Percentiles rank a stretch among this genome's conserved stretches.
Evolutionary conservation across 2,329 filamentous ascomycete genomes (phyloP).

Genomic region (Arthrobotrys sinensis): DNA sequence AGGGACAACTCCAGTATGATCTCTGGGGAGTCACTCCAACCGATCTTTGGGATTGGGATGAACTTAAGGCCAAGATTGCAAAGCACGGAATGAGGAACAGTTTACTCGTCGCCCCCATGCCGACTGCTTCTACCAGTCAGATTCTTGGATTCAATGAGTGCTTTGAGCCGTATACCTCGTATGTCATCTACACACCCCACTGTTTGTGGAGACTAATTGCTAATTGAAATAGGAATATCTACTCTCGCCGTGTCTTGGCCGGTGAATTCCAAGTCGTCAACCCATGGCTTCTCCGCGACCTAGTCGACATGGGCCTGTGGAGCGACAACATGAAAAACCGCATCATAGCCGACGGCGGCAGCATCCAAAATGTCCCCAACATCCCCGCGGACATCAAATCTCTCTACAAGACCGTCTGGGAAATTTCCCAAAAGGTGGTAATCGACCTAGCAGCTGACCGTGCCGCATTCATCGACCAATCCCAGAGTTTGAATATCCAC

Average conservation of each 20-base stretch:
- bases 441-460: constrained; percentile 98
- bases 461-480: constrained; percentile 97
- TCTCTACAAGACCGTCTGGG: constrained; percentile 99
- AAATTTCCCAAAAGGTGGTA: constrained; percentile 95
- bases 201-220: not conserved
- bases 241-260: constrained; percentile 96
- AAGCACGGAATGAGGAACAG: constrained; percentile 96
- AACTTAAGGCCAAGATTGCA: constrained; percentile 90
- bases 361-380: constrained; percentile 96
- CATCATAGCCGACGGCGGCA: constrained; percentile 96
- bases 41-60: constrained; percentile 96
- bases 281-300: constrained; percentile 97
- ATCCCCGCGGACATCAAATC: constrained; percentile 96
- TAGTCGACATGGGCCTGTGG: constrained; percentile 98
- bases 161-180: constrained; percentile 98
- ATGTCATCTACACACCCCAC: constrained; percentile 29
- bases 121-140: constrained; percentile 95
- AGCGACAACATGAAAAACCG: constrained; percentile 99
- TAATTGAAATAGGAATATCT: constrained; percentile 79
- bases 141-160: constrained; percentile 99
- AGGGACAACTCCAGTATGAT: constrained; percentile 97
- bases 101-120: constrained; percentile 95
- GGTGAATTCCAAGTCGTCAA: constrained; percentile 99
- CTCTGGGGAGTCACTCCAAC: constrained; percentile 97
- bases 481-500: constrained; percentile 98